Base-by-base conservation (phyloP, 2,329 filamentous ascomycete genomes). In the Trichoderma atroviride region DNA sequence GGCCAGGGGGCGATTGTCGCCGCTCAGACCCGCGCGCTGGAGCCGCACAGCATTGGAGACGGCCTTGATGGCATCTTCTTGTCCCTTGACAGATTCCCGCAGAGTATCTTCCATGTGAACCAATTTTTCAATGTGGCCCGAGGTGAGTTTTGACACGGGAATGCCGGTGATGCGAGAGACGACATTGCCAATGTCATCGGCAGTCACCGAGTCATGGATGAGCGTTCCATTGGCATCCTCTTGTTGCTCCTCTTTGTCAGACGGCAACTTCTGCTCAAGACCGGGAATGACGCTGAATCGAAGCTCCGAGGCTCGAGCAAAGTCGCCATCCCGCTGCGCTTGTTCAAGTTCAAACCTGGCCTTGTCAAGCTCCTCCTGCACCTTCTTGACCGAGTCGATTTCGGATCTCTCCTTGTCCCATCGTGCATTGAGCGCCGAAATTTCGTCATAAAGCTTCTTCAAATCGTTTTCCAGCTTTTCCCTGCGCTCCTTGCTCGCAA, bases 21-120 rank as follows among this genome's bases (percentile, higher is more conserved):
- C 94, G 70, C 92, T 96, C 10, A 98, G 84, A 0, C 96, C 96
- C 10, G 96, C 96, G 72, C 96, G 88, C 80, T 98, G 96, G 84
- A 97, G 91, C 24, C 96, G 89, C 10, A 99, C 95, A 0, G 96
- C 96, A 77, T 98, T 92, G 40, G 95, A 91, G 1, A 98, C 95
- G 22, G 94, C 92, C 72, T 91, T 91, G 70, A 99, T 88, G 7
- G 96, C 96, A 76, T 98, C 94, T 72, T 98, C 95, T 78, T 99
- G 96, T 4, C 96, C 96, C 72, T 93, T 91, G 67, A 99, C 91
- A 5, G 92, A 91, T 76, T 94, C 85, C 5, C 93, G 87, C 10
- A 99, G 86, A 0, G 89, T 92, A 71, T 97, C 93, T 79, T 99
- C 96, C 94, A 98, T 98, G 75, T 93, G 91, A 16, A 99, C 91